Conservation (phyloP, 345 rosid genomes). For the Nasturtium officinale region DNA sequence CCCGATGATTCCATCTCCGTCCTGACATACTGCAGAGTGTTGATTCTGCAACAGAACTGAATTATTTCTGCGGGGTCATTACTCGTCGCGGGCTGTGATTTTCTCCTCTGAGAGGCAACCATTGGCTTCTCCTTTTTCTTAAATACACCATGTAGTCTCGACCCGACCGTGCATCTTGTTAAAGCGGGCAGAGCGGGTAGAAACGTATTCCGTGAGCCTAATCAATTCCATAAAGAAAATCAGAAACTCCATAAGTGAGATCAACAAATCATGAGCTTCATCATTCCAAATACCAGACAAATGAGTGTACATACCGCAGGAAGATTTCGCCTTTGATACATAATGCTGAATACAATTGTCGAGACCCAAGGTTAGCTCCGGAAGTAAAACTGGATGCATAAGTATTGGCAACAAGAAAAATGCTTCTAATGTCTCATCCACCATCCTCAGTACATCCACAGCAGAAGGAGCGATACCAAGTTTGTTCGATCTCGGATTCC, state of each 20-base stretch:
- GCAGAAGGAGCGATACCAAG: slow-evolving; percentile 81
- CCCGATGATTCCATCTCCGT: slow-evolving; percentile 62
- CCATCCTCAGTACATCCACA: slow-evolving; percentile 77
- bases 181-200: slow-evolving; percentile 77
- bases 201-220: slow-evolving; percentile 69
- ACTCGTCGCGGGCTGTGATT: slow-evolving; percentile 57
- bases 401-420: slow-evolving; percentile 90
- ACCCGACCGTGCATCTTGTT: slow-evolving; percentile 76
- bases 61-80: slow-evolving; percentile 60
- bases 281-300: neutral
- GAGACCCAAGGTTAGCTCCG: slow-evolving; percentile 71
- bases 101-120: slow-evolving; percentile 50
- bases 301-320: slow-evolving; percentile 67
- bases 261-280: slow-evolving; percentile 15
- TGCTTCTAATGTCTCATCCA: slow-evolving; percentile 91
- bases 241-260: slow-evolving; percentile 1
- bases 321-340: slow-evolving; percentile 75
- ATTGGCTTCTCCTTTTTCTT: slow-evolving; percentile 70
- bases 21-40: slow-evolving; percentile 73
- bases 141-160: slow-evolving; percentile 69
- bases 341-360: slow-evolving; percentile 83
- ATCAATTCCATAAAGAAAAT: slow-evolving; percentile 9
- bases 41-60: slow-evolving; percentile 79
- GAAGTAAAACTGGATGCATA: slow-evolving; percentile 74
- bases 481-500: slow-evolving; percentile 79